phyloP scores from a whole-genome alignment of 164 flowering plant genomes.

The Aristolochia fimbriata region DNA sequence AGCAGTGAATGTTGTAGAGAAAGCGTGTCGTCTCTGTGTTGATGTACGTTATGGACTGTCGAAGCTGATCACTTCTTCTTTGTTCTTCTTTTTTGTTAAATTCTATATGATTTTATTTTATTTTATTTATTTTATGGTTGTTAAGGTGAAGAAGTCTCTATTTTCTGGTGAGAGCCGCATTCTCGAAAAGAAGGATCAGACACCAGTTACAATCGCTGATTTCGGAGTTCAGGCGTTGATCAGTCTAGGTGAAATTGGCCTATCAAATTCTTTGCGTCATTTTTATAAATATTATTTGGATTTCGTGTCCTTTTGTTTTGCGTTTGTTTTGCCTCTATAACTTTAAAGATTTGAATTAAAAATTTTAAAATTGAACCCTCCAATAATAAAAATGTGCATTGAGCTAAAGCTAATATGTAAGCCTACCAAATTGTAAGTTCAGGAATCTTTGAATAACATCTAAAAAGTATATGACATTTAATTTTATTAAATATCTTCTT shows the following conservation, averaged over 20 bases:
- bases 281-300: neutral
- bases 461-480: no score
- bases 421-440: no score
- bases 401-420: no score
- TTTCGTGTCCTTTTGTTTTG: neutral
- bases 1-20: conserved; percentile 66
- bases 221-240: conserved; percentile 87
- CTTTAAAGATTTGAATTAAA: no score
- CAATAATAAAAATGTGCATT: no score
- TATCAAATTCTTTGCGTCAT: no score
- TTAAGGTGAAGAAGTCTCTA: conserved; percentile 59
- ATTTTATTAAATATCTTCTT: no score
- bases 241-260: conserved; percentile 53
- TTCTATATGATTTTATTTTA: neutral
- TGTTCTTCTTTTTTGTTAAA: neutral
- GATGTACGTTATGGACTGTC: conserved; percentile 33
- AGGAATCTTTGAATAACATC: no score
- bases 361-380: no score
- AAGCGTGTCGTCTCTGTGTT: conserved; percentile 77
- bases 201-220: conserved; percentile 89
- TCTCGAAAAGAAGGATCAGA: conserved; percentile 66
- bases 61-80: neutral
- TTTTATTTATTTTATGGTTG: conserved; percentile 3
- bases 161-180: conserved; percentile 43
- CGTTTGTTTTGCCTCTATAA: no score